Evolutionary conservation across 805 yeast species (phyloP).

Genomic region (Teunomyces atbi): DNA sequence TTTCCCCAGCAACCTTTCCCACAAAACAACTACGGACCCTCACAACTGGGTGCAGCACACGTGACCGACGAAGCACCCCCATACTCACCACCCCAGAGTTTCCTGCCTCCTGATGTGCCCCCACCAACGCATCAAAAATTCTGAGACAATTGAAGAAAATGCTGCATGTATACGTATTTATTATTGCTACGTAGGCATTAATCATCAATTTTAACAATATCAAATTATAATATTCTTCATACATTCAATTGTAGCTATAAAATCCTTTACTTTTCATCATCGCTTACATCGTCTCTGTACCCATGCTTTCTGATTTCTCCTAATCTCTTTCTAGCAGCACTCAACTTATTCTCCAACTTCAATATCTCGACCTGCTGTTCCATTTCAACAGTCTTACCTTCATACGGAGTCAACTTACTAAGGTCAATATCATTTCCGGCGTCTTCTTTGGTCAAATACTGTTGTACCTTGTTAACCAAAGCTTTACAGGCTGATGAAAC

Average conservation of each 20-base stretch:
- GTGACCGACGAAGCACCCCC: neutral
- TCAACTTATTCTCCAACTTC: slow-evolving; percentile 72
- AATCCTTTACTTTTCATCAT: slow-evolving; percentile 44
- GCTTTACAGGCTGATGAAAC: slow-evolving; percentile 77
- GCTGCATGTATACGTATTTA: too few species aligned
- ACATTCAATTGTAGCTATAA: neutral
- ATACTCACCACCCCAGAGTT: neutral
- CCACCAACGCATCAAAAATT: neutral
- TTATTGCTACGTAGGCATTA: too few species aligned
- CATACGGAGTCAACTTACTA: slow-evolving; percentile 66
- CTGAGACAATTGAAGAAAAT: neutral
- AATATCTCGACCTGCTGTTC: slow-evolving; percentile 90
- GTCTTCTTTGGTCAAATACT: slow-evolving; percentile 45
- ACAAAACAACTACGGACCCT: neutral
- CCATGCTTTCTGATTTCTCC: slow-evolving; percentile 83
- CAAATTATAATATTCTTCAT: neutral
- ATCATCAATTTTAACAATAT: neutral
- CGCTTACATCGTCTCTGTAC: slow-evolving; percentile 58
- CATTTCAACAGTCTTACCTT: slow-evolving; percentile 84
- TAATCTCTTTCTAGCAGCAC: slow-evolving; percentile 70
- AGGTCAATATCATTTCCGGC: slow-evolving; percentile 53
- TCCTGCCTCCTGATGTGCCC: neutral
- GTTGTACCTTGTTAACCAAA: slow-evolving; percentile 69
- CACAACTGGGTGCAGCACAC: neutral
- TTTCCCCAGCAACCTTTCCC: neutral